phyloP scores from a whole-genome alignment of 768 basidiomycete species.

The Neoboletus brunneissimus region DNA sequence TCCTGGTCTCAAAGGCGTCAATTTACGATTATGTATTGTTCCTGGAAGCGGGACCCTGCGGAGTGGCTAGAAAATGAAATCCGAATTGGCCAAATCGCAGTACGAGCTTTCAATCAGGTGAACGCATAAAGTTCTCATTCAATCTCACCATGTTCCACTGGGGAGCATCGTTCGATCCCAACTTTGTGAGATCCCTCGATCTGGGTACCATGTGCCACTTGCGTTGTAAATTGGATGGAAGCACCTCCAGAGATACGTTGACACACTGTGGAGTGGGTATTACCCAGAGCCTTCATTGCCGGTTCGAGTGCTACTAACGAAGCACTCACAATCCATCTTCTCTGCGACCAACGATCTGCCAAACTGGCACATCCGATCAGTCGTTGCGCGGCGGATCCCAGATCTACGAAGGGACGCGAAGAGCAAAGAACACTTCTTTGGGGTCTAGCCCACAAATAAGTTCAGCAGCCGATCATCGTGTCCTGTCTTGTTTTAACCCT shows the following conservation, averaged over 20 bases:
- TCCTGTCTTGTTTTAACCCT: not conserved
- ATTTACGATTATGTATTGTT: constrained; percentile 6
- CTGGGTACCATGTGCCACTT: not conserved
- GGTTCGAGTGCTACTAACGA: not conserved
- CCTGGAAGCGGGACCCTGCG: constrained; percentile 19
- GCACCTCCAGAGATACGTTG: not conserved
- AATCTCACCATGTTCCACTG: not conserved
- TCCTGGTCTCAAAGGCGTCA: constrained; percentile 1
- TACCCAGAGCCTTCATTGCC: constrained; percentile 3
- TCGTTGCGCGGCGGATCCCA: not conserved
- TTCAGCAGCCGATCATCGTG: not conserved
- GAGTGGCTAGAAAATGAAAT: constrained; percentile 6
- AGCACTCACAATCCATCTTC: constrained; percentile 3
- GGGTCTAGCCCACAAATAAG: not conserved
- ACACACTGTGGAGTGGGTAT: constrained; percentile 16
- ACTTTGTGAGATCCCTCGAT: not conserved
- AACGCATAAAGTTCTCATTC: not conserved
- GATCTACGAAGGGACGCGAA: constrained; percentile 2
- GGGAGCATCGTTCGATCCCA: not conserved
- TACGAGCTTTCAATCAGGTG: constrained; percentile 7
- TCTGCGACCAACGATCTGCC: constrained; percentile 7
- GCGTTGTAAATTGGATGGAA: not conserved
- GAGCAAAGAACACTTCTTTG: not conserved
- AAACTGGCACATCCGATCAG: constrained; percentile 3
- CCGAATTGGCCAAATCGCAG: not conserved